Conservation (phyloP, 208 protist genomes). For the Vickermania ingenoplastis region DNA sequence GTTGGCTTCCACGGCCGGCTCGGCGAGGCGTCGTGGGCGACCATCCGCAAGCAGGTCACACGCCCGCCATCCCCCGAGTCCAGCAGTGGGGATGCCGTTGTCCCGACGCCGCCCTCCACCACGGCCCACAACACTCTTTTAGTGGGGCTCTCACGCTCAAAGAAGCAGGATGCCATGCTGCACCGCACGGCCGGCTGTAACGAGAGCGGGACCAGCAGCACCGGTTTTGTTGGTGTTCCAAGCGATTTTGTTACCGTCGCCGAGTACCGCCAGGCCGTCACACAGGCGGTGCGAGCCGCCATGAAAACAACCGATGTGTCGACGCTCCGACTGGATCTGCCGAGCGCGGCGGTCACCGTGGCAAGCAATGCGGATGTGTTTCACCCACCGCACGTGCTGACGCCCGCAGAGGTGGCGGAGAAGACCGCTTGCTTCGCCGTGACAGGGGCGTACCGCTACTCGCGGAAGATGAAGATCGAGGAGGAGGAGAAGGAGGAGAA, state of each 20-base stretch:
- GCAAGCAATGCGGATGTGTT: constrained; percentile 14
- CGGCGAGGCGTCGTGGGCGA: background rate
- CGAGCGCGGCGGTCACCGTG: constrained; percentile 3
- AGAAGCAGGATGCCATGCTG: background rate
- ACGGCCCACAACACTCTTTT: background rate
- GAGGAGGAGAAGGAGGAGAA: background rate
- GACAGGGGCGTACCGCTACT: constrained; percentile 68
- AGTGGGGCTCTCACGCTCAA: background rate
- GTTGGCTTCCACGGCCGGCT: background rate
- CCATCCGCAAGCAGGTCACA: background rate
- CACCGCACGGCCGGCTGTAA: background rate
- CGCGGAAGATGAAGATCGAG: constrained; percentile 22
- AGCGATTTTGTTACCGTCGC: constrained; percentile 28
- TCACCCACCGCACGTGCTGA: constrained; percentile 28
- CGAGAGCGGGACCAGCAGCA: background rate
- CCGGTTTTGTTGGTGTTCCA: too few species aligned
- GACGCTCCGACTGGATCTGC: constrained; percentile 13
- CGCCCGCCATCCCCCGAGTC: background rate
- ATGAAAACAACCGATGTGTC: constrained; percentile 15
- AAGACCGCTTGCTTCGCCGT: constrained; percentile 61
- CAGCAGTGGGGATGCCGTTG: background rate
- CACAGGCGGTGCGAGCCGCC: constrained; percentile 53
- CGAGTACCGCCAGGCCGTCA: constrained; percentile 65
- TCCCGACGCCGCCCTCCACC: background rate
- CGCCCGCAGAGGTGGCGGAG: constrained; percentile 38